Evolutionary conservation across 371 early-diverging fungal species (phyloP).

Genomic region (Mortierella sp.): DNA sequence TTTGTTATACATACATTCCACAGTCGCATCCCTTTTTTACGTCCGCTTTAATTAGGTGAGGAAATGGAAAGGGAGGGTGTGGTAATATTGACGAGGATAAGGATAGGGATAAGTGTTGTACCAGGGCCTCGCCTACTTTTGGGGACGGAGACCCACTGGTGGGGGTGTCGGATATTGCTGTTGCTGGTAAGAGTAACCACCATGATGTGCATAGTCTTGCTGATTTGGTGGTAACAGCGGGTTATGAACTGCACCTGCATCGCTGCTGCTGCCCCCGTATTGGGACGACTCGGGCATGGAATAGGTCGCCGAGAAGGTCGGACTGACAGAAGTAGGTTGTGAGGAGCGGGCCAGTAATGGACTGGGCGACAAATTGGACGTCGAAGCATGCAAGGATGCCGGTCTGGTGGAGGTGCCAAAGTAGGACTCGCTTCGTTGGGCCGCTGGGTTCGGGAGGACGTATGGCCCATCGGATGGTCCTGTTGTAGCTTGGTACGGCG

Average conservation of each 20-base stretch:
- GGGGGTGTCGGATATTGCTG: background rate
- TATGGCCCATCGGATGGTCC: background rate
- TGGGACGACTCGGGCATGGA: slow-evolving; percentile 29
- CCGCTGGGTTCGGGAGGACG: background rate
- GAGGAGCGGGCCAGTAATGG: background rate
- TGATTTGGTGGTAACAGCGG: background rate
- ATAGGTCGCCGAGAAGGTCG: slow-evolving; percentile 23
- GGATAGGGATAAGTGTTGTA: no score
- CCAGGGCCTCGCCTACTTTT: no score
- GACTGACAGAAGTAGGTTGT: background rate
- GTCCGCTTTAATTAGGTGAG: background rate
- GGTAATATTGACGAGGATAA: no score
- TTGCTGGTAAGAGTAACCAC: background rate
- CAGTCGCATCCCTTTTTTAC: background rate
- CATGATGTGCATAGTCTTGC: background rate
- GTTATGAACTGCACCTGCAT: background rate
- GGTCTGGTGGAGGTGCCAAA: background rate
- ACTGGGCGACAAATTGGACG: background rate
- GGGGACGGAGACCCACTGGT: no score
- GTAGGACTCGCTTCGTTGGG: background rate
- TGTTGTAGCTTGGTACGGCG: background rate
- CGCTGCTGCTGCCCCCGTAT: slow-evolving; percentile 12
- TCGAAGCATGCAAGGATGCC: background rate
- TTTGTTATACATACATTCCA: background rate
- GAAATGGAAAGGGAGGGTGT: background rate